A percentile compares a stretch with the other conserved stretches of the same genome.
Conservation (phyloP, 1,284 basidiomycete genomes). For the Boletellus sp. region DNA sequence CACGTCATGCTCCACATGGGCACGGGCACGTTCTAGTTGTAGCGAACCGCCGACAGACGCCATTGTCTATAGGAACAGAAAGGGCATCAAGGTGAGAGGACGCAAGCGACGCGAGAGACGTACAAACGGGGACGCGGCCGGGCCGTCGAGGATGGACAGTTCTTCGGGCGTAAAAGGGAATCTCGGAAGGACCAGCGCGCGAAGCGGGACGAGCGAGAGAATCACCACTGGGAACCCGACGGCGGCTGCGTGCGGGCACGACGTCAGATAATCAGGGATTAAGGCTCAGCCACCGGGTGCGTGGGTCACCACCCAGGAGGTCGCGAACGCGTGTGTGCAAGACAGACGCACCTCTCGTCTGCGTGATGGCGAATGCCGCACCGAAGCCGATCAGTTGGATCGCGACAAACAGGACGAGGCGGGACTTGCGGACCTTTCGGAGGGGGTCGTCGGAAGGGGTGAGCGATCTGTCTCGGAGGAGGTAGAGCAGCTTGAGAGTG, state of each 20-base stretch:
- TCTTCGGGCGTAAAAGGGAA: slow-evolving; percentile 81
- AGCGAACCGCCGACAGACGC: slow-evolving; percentile 50
- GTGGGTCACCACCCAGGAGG: too few relatives aligned
- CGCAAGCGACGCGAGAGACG: slow-evolving; percentile 34
- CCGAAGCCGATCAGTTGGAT: slow-evolving; percentile 87
- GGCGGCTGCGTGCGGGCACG: too few relatives aligned
- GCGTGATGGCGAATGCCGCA: slow-evolving; percentile 87
- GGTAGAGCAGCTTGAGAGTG: slow-evolving; percentile 78
- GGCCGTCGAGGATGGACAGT: slow-evolving; percentile 81
- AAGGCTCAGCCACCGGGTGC: too few relatives aligned
- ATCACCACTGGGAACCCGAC: slow-evolving; percentile 94
- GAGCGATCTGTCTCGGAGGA: slow-evolving; percentile 71
- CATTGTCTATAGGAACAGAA: slow-evolving; percentile 42
- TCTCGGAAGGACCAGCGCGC: slow-evolving; percentile 70
- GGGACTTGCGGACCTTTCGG: slow-evolving; percentile 66
- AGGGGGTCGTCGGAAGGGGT: slow-evolving; percentile 69
- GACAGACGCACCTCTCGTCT: slow-evolving; percentile 71
- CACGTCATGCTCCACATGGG: too few relatives aligned
- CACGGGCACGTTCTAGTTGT: slow-evolving; percentile 5
- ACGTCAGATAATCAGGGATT: too few relatives aligned
- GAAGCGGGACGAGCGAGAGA: slow-evolving; percentile 80
- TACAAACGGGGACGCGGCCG: slow-evolving; percentile 81
- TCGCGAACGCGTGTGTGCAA: too few relatives aligned
- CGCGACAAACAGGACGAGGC: slow-evolving; percentile 74
- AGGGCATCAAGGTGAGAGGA: too few relatives aligned